Percentiles rank a stretch among this genome's conserved stretches.
Conservation (phyloP, 176 grass and related monocot species). For the Saccharum officinarum region DNA sequence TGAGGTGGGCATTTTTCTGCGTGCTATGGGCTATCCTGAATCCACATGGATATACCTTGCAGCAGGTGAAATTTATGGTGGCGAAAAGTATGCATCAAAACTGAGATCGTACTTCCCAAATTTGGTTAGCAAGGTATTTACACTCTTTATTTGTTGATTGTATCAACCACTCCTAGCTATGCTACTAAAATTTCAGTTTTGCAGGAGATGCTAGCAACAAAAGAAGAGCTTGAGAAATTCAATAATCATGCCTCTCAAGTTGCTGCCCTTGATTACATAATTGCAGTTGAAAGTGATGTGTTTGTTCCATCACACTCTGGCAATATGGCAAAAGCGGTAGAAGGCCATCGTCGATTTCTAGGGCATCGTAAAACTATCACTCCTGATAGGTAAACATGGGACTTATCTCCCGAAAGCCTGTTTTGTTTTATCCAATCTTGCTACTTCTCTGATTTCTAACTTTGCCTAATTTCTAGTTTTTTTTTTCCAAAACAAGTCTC, state of each 20-base stretch:
- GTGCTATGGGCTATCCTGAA: slow-evolving; percentile 67
- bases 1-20: slow-evolving; percentile 87
- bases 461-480: neutral
- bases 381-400: slow-evolving; percentile 71
- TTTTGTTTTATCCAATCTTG: neutral
- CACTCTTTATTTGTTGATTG: slow-evolving; percentile 5
- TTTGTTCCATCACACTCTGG: slow-evolving; percentile 83
- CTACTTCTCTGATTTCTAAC: slow-evolving; percentile 4
- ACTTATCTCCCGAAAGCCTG: neutral
- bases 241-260: slow-evolving; percentile 73
- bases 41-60: slow-evolving; percentile 94
- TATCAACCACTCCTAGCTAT: neutral
- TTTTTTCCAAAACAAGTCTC: slow-evolving; percentile 1
- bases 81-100: slow-evolving; percentile 78
- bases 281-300: slow-evolving; percentile 94
- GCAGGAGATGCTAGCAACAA: slow-evolving; percentile 71
- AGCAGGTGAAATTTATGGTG: slow-evolving; percentile 96
- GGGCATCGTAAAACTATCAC: slow-evolving; percentile 80
- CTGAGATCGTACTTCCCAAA: slow-evolving; percentile 77
- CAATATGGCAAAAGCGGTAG: slow-evolving; percentile 97
- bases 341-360: slow-evolving; percentile 88
- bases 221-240: slow-evolving; percentile 69
- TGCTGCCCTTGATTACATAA: slow-evolving; percentile 92
- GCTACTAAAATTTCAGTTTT: slow-evolving; percentile 31
- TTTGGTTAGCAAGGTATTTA: slow-evolving; percentile 89